Base-by-base conservation (phyloP, 106 monocot genomes). In the Platanthera guangdongensis region DNA sequence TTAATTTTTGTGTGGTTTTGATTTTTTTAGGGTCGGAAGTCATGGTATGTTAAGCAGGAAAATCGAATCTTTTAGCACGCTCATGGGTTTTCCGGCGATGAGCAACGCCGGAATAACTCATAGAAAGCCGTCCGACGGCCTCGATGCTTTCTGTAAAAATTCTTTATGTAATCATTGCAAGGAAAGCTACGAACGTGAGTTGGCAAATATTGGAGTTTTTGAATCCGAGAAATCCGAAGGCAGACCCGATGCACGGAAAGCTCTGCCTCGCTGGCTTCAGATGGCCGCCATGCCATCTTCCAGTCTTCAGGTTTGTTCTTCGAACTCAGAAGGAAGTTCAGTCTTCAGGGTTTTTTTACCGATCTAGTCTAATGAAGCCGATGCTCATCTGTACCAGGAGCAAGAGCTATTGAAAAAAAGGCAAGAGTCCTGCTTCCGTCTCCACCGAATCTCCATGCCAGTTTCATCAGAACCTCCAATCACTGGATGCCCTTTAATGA, bases 201-300 rank as follows among this genome's bases (percentile, higher is more conserved):
- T 88, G 5, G 80, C 79, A 50, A 86, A 81, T 80, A 85, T 93
- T 15, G 84, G 82, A 7, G 84, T 84, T 0, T 51, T 80, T 65
- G 85, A 90, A 74, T 83, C 89, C 73, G 91, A 86, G 51, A 74
- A 82, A 8, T 84, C 88, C 21, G 75, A 81, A 51, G 81, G 77
- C 6, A 76, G 74, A 9, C 74, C 79, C 0, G 80, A 76, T 25
- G 18, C 77, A 15, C 19, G 25, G 16, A 51, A 68, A 25, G 45
- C 75, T n/a, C 72, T 94, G 78, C 93, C 93, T 50, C 90, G 81
- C 48, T 97, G 96, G 96, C 80, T 96, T 28, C 89, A 91, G 73
- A 78, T 87, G 21, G 86, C 87, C 8, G 16, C 82, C 75, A 16
- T 57, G 77, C 81, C 76, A 15, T 12, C 77, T 50, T 59, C 77